Evolutionary conservation across 805 yeast genomes (phyloP).

Genomic region (Maudiozyma saulgeensis): DNA sequence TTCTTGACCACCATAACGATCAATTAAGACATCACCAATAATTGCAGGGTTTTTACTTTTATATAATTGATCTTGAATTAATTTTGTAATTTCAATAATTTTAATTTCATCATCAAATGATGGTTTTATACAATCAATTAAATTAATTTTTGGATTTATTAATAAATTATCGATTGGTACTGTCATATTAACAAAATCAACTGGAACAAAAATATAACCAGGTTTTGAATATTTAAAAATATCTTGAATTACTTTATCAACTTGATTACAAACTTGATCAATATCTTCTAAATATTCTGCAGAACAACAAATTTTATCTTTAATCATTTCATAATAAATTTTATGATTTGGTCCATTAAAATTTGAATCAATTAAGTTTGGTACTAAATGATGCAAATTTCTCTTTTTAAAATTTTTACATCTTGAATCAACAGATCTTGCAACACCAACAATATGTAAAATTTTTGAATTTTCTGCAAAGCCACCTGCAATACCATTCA

Average conservation of each 20-base stretch:
- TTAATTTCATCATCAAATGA: neutral
- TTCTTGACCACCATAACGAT: slow-evolving; percentile 44
- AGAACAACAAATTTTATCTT: slow-evolving; percentile 45
- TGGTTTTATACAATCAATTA: slow-evolving; percentile 9
- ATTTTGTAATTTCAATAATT: slow-evolving; percentile 30
- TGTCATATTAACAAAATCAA: slow-evolving; percentile 46
- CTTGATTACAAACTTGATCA: slow-evolving; percentile 38
- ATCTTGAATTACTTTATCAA: slow-evolving; percentile 55
- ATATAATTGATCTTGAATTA: slow-evolving; percentile 44
- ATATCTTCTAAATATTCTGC: slow-evolving; percentile 41
- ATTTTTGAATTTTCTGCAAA: slow-evolving; percentile 74
- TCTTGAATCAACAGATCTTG: slow-evolving; percentile 7
- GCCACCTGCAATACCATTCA: slow-evolving; percentile 77
- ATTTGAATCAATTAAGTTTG: slow-evolving; percentile 35
- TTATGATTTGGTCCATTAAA: slow-evolving; percentile 50
- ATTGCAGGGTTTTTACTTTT: slow-evolving; percentile 50
- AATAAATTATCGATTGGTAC: slow-evolving; percentile 15
- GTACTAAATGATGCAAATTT: slow-evolving; percentile 54
- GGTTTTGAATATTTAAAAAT: slow-evolving; percentile 59
- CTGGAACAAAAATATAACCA: slow-evolving; percentile 73
- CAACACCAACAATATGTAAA: slow-evolving; percentile 68
- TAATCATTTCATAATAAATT: slow-evolving; percentile 55
- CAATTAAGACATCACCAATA: slow-evolving; percentile 60
- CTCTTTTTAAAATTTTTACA: slow-evolving; percentile 12
- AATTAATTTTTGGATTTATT: slow-evolving; percentile 9